Conservation (phyloP, 306 rosid genomes). For the Sicyos baderoa region DNA sequence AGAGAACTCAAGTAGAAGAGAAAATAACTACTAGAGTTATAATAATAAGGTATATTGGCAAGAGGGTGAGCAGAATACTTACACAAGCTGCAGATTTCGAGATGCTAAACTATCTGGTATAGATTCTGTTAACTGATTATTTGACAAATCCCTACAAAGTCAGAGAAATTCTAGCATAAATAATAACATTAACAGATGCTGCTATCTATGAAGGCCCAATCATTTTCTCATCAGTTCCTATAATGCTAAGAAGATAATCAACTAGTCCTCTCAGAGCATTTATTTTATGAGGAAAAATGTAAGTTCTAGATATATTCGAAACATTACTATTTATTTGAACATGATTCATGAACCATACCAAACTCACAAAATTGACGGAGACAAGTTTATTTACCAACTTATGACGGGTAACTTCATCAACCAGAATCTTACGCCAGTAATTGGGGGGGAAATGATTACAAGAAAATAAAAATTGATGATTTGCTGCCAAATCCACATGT, state of each 20-base stretch:
- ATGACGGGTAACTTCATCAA: not conserved
- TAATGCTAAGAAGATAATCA: not conserved
- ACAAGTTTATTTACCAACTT: not conserved
- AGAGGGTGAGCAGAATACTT: conserved; percentile 34
- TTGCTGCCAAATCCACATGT: not conserved
- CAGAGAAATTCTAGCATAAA: not conserved
- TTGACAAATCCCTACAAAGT: conserved; percentile 70
- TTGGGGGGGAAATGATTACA: not conserved
- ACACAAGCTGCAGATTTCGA: conserved; percentile 78
- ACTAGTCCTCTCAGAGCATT: not conserved
- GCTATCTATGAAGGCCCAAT: not conserved
- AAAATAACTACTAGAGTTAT: not conserved
- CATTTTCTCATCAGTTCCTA: not conserved
- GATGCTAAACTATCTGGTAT: conserved; percentile 50
- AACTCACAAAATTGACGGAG: not conserved
- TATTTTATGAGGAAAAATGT: not conserved
- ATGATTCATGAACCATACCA: not conserved
- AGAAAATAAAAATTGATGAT: not conserved
- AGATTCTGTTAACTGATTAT: conserved; percentile 67
- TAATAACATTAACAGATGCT: not conserved
- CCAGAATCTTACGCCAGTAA: not conserved
- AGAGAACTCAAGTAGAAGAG: conserved; percentile 6
- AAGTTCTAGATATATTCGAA: not conserved
- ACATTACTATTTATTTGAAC: not conserved
- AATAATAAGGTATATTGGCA: not conserved